Percentiles rank a stretch among this genome's conserved stretches.
These are phyloP conservation scores for Mycena maculata DNA, from an alignment of 768 basidiomycete species.

Conservation along the genomic window DNA sequence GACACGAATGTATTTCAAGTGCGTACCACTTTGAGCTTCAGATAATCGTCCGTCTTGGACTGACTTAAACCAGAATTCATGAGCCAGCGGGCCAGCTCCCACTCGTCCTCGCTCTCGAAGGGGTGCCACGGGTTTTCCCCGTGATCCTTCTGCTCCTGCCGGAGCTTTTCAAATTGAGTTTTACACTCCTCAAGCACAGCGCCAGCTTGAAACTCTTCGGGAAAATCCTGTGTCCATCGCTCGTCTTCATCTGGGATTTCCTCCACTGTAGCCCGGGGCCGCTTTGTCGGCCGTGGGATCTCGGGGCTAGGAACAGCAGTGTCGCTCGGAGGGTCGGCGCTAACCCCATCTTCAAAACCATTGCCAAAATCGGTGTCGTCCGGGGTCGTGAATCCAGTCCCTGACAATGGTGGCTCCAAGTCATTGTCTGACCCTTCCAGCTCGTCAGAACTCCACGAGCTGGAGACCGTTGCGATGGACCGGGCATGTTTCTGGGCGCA, in stretches of 20 bases:
- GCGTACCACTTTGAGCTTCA: slow-evolving; percentile 36
- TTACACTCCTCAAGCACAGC: not conserved
- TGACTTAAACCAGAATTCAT: slow-evolving; percentile 39
- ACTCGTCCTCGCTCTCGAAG: slow-evolving; percentile 43
- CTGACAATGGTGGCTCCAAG: not conserved
- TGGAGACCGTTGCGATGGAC: not conserved
- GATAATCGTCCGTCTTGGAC: slow-evolving; percentile 42
- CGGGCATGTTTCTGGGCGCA: not conserved
- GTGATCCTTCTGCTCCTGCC: slow-evolving; percentile 10
- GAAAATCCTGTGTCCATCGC: not conserved
- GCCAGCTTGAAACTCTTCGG: not conserved
- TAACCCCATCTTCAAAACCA: not conserved
- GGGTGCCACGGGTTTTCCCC: slow-evolving; percentile 38
- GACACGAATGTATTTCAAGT: not conserved
- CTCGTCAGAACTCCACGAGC: not conserved
- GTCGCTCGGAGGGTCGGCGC: not conserved
- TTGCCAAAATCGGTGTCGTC: not conserved
- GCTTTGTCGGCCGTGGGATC: not conserved
- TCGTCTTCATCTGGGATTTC: slow-evolving; percentile 1
- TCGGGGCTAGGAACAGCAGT: not conserved
- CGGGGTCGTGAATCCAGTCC: not conserved
- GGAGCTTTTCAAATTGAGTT: slow-evolving; percentile 27
- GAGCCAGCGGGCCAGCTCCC: slow-evolving; percentile 47
- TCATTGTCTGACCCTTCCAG: not conserved
- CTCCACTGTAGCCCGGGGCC: not conserved